phyloP scores from a whole-genome alignment of 352 stramenopile genomes.

The Thraustochytrium sp. region DNA sequence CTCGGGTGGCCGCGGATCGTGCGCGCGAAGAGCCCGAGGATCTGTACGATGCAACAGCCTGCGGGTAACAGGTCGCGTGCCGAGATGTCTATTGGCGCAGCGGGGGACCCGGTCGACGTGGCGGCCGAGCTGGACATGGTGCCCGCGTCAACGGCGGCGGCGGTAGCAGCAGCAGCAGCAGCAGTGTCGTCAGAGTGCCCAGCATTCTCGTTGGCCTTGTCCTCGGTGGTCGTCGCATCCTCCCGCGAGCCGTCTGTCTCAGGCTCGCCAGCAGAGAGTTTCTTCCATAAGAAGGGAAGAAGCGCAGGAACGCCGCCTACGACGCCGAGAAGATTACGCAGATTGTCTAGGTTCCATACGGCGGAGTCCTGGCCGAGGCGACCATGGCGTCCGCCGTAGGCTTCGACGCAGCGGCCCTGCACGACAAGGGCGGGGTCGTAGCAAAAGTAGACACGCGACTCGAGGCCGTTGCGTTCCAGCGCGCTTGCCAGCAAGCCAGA shows the following conservation, averaged over 20 bases:
- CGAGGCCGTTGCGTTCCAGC: not conserved
- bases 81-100: not conserved
- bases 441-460: not conserved
- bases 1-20: not conserved
- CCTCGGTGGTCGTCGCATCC: not conserved
- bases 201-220: too few species aligned
- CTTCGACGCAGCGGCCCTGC: not conserved
- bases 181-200: too few species aligned
- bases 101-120: not conserved
- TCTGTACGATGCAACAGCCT: conserved; percentile 18
- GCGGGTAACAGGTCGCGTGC: not conserved
- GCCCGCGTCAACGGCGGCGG: too few species aligned
- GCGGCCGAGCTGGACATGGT: too few species aligned
- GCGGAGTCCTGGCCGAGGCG: not conserved
- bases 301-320: conserved; percentile 1
- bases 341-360: not conserved
- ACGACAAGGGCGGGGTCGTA: conserved; percentile 10
- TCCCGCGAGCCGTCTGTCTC: not conserved
- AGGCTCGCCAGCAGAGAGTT: not conserved
- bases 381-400: conserved; percentile 9
- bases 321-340: not conserved
- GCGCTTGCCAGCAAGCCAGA: not conserved
- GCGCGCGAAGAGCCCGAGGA: not conserved
- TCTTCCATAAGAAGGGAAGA: conserved; percentile 36
- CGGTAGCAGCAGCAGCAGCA: too few species aligned